A percentile compares a stretch with the other conserved stretches of the same genome.
Conservation (phyloP, 2,329 filamentous ascomycete genomes). For the Ophiostoma sp. region DNA sequence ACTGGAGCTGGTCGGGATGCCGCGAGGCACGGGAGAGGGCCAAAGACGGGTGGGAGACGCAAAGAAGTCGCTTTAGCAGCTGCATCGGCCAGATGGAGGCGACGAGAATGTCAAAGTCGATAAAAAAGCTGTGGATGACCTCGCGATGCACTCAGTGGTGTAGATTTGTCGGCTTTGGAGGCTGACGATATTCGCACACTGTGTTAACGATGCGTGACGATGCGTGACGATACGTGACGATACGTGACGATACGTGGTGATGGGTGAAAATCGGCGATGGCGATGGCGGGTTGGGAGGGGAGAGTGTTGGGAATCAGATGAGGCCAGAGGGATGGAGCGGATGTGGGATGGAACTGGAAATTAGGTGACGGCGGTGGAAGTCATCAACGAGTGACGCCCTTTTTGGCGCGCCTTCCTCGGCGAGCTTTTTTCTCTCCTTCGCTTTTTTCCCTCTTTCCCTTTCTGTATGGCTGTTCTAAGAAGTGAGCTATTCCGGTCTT, state of each 20-base stretch:
- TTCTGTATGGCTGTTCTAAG: slow-evolving; percentile 17
- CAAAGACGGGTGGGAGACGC: not conserved
- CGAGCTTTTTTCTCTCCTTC: slow-evolving; percentile 25
- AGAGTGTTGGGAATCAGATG: not conserved
- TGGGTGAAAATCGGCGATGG: slow-evolving; percentile 17
- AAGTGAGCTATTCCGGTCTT: slow-evolving; percentile 23
- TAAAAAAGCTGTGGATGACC: not conserved
- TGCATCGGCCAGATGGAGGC: not conserved
- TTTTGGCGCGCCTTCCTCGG: slow-evolving; percentile 26
- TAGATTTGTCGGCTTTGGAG: not conserved
- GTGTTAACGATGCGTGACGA: not conserved
- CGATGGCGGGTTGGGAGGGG: slow-evolving; percentile 15
- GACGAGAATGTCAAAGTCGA: not conserved
- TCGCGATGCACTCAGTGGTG: not conserved
- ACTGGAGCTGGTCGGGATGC: slow-evolving; percentile 3
- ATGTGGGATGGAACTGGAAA: slow-evolving; percentile 23
- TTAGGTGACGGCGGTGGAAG: slow-evolving; percentile 23
- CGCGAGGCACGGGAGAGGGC: not conserved
- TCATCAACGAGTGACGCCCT: slow-evolving; percentile 21
- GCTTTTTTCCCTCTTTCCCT: slow-evolving; percentile 16
- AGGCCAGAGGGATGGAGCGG: slow-evolving; percentile 12
- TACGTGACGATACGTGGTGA: not conserved
- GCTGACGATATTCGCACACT: not conserved
- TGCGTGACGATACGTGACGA: slow-evolving; percentile 15
- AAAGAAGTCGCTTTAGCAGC: not conserved